Percentiles rank a stretch among this genome's conserved stretches.
These are phyloP conservation scores for Leucosporidium scottii DNA, from an alignment of 768 basidiomycete species.

Conservation along the genomic window DNA sequence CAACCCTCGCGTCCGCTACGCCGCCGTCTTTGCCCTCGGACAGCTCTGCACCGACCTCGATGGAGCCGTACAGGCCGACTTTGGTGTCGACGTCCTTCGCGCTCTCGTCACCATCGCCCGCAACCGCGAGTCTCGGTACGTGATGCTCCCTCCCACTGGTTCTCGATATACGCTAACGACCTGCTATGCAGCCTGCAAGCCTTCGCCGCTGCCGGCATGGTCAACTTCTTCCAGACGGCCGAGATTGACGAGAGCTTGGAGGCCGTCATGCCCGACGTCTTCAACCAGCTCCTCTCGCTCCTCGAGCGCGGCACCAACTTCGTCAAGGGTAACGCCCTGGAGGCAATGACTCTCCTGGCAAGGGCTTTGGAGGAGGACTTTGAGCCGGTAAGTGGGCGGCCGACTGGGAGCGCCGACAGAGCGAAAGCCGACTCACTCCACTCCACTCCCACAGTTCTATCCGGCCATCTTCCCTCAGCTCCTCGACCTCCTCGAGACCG, in stretches of 20 bases:
- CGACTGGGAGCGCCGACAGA: no score
- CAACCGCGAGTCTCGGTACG: constrained; percentile 58
- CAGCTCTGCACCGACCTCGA: constrained; percentile 84
- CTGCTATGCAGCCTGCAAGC: constrained; percentile 53
- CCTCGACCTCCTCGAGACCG: constrained; percentile 63
- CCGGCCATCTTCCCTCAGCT: constrained; percentile 71
- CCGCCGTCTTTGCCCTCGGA: constrained; percentile 74
- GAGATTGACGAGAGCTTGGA: constrained; percentile 51
- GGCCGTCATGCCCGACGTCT: constrained; percentile 57
- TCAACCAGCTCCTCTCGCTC: constrained; percentile 62
- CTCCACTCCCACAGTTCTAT: constrained; percentile 69
- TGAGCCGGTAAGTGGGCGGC: constrained; percentile 42
- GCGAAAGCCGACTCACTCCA: no score
- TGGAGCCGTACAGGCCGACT: constrained; percentile 68
- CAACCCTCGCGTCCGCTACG: constrained; percentile 65
- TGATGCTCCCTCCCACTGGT: no score
- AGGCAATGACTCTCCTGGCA: constrained; percentile 81
- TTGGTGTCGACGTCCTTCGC: constrained; percentile 61
- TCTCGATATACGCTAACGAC: background rate
- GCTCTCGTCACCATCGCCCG: constrained; percentile 66
- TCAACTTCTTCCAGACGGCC: constrained; percentile 86
- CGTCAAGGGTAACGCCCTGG: constrained; percentile 82
- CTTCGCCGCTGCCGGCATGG: constrained; percentile 77
- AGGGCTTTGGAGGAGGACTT: constrained; percentile 75
- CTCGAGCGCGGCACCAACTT: constrained; percentile 44